Conservation (phyloP, 768 basidiomycete genomes). For the Xanthoconium purpureum region DNA sequence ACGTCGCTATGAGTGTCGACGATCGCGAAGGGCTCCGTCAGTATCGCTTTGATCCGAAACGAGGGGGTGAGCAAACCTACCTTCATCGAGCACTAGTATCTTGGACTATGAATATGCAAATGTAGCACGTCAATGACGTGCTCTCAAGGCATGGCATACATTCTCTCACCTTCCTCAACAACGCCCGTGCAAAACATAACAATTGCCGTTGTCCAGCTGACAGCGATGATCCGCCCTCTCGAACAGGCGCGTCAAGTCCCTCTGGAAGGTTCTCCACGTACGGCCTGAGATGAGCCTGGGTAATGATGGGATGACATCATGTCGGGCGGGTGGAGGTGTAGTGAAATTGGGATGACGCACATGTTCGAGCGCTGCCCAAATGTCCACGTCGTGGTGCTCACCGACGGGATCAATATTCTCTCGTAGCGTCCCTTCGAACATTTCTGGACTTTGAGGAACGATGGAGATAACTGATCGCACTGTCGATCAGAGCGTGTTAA, state of each 20-base stretch:
- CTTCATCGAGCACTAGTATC: conserved; percentile 92
- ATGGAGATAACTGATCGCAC: conserved; percentile 81
- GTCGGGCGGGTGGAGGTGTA: too few relatives aligned
- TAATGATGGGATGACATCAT: too few relatives aligned
- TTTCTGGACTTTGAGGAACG: conserved; percentile 75
- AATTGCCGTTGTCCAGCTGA: conserved; percentile 86
- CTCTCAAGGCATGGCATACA: not conserved
- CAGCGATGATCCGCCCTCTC: conserved; percentile 79
- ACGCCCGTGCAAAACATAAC: conserved; percentile 82
- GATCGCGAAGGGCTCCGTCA: not conserved
- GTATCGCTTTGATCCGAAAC: too few relatives aligned
- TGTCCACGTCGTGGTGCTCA: conserved; percentile 67
- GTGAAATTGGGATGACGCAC: conserved; percentile 21
- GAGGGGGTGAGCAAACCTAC: conserved; percentile 30
- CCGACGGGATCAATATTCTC: conserved; percentile 90
- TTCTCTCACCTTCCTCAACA: conserved; percentile 64
- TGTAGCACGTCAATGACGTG: not conserved
- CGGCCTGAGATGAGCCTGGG: conserved; percentile 63
- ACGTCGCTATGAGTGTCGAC: conserved; percentile 56
- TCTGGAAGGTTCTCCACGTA: conserved; percentile 65
- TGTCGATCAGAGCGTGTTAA: not conserved
- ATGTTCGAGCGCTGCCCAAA: conserved; percentile 85
- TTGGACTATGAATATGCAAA: conserved; percentile 50
- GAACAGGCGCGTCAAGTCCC: conserved; percentile 67
- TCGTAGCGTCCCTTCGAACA: conserved; percentile 71